Evolutionary conservation across 2,329 filamentous ascomycete species (phyloP), one percentile per base, ranked within the genome.

Genomic region (Cladophialophora yegresii): DNA sequence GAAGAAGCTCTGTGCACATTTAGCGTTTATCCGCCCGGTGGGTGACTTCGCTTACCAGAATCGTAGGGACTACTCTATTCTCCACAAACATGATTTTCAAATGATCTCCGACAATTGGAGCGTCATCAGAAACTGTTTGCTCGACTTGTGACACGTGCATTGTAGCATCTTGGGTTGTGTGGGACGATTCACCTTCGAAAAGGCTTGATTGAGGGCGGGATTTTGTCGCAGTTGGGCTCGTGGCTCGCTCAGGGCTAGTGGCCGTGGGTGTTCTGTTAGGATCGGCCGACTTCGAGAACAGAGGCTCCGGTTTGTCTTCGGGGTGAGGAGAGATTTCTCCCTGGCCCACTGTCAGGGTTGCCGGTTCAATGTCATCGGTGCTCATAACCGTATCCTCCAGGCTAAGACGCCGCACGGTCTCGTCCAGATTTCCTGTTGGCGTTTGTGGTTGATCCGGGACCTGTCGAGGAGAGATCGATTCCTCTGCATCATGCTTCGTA

Each of bases 61-160:
- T 98, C 1, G 92, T 96, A 30, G 95, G 95, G 59, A 99, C 93
- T 68, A 99, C 95, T 69, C 88, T 87, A 77, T 98, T 87, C 76
- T 97, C 89, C 26, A 98, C 93, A 79, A 99, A 98, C 78, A 93
- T 92, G 77, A 95, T 93, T 80, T 99, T 99, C 65, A 99, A 81
- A 72, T 89, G 90, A 76, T 99, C 95, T 58, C 95, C 95, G 10
- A 99, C 95, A 23, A 99, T 92, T 2, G 92, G 90, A 33, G 84
- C 83, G 6, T 86, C 86, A 70, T 88, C 84, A 30, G 81, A 75
- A 68, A 88, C 86, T 16, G 82, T 79, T 3, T 33, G 26, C 67
- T 88, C 85, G 63, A 86, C 83, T 26, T 81, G 79, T 23, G 72
- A 30, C 8, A 54, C 33, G 9, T 63, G 53, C 53, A 66, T 68